Base-by-base conservation (phyloP, 805 yeast genomes). In the Pichia deserticola region DNA sequence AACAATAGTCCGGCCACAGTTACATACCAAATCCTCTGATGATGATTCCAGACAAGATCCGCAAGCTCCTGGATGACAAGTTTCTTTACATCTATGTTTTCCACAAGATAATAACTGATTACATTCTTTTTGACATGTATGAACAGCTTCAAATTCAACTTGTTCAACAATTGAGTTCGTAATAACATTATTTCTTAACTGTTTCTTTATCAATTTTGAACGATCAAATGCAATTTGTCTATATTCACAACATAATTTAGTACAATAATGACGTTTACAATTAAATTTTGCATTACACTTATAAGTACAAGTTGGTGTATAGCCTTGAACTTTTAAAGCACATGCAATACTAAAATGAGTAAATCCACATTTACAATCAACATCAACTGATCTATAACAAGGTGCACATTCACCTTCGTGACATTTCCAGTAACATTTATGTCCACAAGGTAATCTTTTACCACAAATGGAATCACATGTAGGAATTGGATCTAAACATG, bases 11-110 rank as follows among this genome's bases (percentile, higher is more conserved):
- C 75, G 73, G 3, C 96, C 95, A 70, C 96, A 88, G 44, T 83
- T 76, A 60, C 96, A 88, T 3, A 80, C 77, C 56, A 86, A 68
- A 61, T 88, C 96, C 20, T 86, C 88, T 39, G 82, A 78, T n/a
- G 85, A 76, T 5, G 92, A 82, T 59, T 87, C 95, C 44, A 86
- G 63, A 62, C 96, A 88, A 11, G 89, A 85, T 4, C 81, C 77
- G 66, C 96, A 88, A 3, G 84, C 76, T 0, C 96, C 96, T 12
- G 78, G 69, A 64, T 88, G 96, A 58, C 95, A 88, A 28, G 81
- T 75, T 55, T 81, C 77, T 42, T 73, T 73, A 64, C 96, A 88
- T 37, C 71, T 60, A 63, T 88, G 96, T 40, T 62, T 58, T 0
- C 82, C 82, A 68, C 96, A 88, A 20, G 78, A 62, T 46, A 85